phyloP scores from a whole-genome alignment of 306 rosid genomes.

The Prunus padus region DNA sequence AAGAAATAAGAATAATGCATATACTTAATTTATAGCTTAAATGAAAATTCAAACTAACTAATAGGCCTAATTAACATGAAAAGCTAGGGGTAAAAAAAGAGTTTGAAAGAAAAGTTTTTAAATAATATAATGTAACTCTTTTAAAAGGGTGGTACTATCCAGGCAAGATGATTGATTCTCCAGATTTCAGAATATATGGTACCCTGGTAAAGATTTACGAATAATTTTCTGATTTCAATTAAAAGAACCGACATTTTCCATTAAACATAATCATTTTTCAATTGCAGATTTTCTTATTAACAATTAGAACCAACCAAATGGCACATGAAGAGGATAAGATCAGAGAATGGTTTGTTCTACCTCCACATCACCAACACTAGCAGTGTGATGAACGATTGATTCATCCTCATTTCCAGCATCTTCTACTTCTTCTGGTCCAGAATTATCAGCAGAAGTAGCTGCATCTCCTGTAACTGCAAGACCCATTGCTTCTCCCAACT shows the following conservation, averaged over 20 bases:
- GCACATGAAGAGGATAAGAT: constrained; percentile 7
- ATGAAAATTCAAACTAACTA: not conserved
- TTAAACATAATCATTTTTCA: not conserved
- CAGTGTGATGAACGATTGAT: constrained; percentile 88
- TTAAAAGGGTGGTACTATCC: not conserved
- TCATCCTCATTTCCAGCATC: constrained; percentile 88
- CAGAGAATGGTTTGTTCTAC: constrained; percentile 31
- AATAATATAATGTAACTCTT: not conserved
- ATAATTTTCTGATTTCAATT: not conserved
- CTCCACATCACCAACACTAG: constrained; percentile 97
- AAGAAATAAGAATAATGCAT: not conserved
- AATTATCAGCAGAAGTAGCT: constrained; percentile 33
- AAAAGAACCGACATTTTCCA: not conserved
- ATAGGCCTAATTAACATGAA: not conserved
- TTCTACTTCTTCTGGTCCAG: constrained; percentile 62
- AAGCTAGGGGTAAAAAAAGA: not conserved
- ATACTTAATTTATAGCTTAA: not conserved
- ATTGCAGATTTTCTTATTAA: not conserved
- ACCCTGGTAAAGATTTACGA: not conserved
- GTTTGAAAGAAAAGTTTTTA: not conserved
- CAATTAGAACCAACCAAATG: not conserved
- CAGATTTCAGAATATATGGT: not conserved
- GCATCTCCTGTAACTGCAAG: constrained; percentile 21
- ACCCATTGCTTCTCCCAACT: constrained; percentile 30
- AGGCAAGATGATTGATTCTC: not conserved